Conservation (phyloP, 2,329 filamentous ascomycete genomes). For the Passalora sequoiae region DNA sequence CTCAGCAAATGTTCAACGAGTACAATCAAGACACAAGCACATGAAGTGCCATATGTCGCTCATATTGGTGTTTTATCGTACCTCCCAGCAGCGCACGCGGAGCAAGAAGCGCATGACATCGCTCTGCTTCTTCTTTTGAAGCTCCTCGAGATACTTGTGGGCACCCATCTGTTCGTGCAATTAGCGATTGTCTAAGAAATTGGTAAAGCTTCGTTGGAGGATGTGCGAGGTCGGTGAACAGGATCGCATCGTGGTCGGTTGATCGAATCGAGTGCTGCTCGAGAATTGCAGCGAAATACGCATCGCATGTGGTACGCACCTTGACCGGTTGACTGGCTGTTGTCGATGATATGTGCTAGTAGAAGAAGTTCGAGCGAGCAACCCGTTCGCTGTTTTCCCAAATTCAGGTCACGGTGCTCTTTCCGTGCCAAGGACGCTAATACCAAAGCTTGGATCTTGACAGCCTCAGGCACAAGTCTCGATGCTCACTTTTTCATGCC, state of each 20-base stretch:
- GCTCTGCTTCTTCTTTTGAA: constrained; percentile 99
- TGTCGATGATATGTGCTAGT: constrained; percentile 13
- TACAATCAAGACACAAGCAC: constrained; percentile 54
- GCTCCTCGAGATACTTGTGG: constrained; percentile 99
- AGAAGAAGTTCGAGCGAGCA: too few relatives aligned
- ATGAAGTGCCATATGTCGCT: constrained; percentile 31
- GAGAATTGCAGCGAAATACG: background rate
- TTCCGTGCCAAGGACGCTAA: too few relatives aligned
- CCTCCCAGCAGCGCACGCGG: constrained; percentile 99
- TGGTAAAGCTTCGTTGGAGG: constrained; percentile 4
- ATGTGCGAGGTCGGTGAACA: background rate
- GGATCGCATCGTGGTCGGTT: background rate
- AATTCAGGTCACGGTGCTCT: too few relatives aligned
- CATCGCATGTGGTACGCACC: background rate
- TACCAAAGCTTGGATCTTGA: too few relatives aligned
- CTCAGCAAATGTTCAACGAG: constrained; percentile 99
- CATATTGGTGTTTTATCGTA: constrained; percentile 42
- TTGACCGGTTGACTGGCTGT: constrained; percentile 2
- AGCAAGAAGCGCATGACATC: constrained; percentile 99
- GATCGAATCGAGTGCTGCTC: background rate
- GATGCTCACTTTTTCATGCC: too few relatives aligned
- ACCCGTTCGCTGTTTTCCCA: too few relatives aligned
- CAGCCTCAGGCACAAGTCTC: too few relatives aligned
- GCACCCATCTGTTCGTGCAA: constrained; percentile 73
- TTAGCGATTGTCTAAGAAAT: constrained; percentile 16